phyloP scores from a whole-genome alignment of 306 rosid genomes.

The Cucumis cinereus region DNA sequence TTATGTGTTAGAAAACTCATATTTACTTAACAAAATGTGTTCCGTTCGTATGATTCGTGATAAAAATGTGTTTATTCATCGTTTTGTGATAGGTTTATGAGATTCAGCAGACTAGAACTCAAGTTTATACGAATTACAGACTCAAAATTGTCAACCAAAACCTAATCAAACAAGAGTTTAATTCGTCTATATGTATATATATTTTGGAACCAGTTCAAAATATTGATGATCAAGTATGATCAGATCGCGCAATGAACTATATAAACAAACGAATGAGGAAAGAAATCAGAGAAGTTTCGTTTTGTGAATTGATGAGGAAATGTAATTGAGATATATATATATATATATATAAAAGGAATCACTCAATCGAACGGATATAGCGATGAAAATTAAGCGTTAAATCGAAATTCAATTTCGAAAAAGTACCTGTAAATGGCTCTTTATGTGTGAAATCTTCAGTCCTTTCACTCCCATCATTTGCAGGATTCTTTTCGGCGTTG shows the following conservation, averaged over 20 bases:
- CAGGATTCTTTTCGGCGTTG: slow-evolving; percentile 63
- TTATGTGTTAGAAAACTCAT: neutral
- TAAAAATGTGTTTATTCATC: neutral
- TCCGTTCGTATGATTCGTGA: neutral
- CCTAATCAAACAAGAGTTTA: neutral
- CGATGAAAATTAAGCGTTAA: neutral
- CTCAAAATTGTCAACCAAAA: neutral
- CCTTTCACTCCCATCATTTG: slow-evolving; percentile 60
- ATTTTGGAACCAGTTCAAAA: neutral
- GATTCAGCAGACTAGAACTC: neutral
- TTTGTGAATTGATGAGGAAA: neutral
- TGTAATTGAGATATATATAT: neutral
- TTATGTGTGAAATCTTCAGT: slow-evolving; percentile 54
- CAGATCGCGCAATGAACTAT: neutral
- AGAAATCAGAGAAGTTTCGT: neutral
- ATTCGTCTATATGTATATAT: neutral
- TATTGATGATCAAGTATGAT: neutral
- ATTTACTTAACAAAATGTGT: neutral
- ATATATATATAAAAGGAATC: neutral
- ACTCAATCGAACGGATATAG: neutral
- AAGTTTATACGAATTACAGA: neutral
- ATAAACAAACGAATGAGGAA: too few relatives aligned
- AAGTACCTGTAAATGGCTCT: slow-evolving; percentile 77
- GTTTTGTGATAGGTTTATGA: neutral
- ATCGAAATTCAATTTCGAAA: neutral